These are phyloP conservation scores for Candida peoriensis DNA, from an alignment of 805 yeast genomes.

Conservation along the genomic window DNA sequence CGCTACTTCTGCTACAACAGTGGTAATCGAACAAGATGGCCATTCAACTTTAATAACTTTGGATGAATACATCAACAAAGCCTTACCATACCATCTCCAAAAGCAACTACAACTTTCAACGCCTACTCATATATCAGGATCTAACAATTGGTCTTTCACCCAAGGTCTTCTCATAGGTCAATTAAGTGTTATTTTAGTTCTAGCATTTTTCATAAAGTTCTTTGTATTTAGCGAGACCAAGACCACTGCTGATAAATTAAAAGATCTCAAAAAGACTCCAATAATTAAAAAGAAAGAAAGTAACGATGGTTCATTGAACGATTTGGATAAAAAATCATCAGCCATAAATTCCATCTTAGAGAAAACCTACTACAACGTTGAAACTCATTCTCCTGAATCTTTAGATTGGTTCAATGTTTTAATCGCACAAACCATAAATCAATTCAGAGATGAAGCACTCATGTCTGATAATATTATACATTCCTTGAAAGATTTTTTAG, in stretches of 20 bases:
- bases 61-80: slow-evolving; percentile 32
- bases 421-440: slow-evolving; percentile 85
- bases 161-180: slow-evolving; percentile 76
- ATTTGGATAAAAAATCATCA: slow-evolving; percentile 17
- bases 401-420: slow-evolving; percentile 96
- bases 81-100: slow-evolving; percentile 31
- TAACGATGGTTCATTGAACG: slow-evolving; percentile 4
- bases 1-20: slow-evolving; percentile 13
- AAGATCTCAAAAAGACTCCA: slow-evolving; percentile 22
- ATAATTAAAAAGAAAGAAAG: slow-evolving; percentile 20
- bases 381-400: slow-evolving; percentile 82
- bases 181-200: slow-evolving; percentile 58
- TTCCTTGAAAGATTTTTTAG: slow-evolving; percentile 63
- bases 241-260: slow-evolving; percentile 23
- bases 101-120: slow-evolving; percentile 24
- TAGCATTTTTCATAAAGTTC: slow-evolving; percentile 64
- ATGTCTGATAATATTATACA: slow-evolving; percentile 79
- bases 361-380: slow-evolving; percentile 88
- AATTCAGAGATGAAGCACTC: slow-evolving; percentile 84
- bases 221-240: slow-evolving; percentile 68
- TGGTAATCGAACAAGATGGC: slow-evolving; percentile 19
- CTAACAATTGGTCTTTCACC: slow-evolving; percentile 58
- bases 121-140: slow-evolving; percentile 8
- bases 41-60: slow-evolving; percentile 27
- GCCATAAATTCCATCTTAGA: slow-evolving; percentile 58